Percentiles rank a stretch among this genome's conserved stretches.
Evolutionary conservation across 2,329 filamentous ascomycete species (phyloP).

Genomic region (Neonectria sp.): DNA sequence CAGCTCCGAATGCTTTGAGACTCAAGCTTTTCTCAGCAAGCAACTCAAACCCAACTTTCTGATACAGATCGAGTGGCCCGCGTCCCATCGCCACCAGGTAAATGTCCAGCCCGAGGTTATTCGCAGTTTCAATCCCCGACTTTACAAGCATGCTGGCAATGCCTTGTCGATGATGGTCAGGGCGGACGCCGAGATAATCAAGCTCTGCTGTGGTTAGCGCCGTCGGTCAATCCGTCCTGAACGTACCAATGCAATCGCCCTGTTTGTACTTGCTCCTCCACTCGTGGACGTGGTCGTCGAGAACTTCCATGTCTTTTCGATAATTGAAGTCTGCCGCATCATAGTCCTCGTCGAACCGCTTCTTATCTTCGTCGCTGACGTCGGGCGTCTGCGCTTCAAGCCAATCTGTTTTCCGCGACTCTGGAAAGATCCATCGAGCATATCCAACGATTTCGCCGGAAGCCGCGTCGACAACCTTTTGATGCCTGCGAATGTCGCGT

Average conservation of each 20-base stretch:
- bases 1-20: slow-evolving; percentile 16
- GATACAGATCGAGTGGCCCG: slow-evolving; percentile 32
- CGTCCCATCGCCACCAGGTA: slow-evolving; percentile 39
- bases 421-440: slow-evolving; percentile 35
- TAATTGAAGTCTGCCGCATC: slow-evolving; percentile 19
- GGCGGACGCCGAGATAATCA: slow-evolving; percentile 43
- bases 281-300: slow-evolving; percentile 30
- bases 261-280: slow-evolving; percentile 34
- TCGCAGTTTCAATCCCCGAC: slow-evolving; percentile 39
- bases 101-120: slow-evolving; percentile 35
- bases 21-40: slow-evolving; percentile 26
- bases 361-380: slow-evolving; percentile 17
- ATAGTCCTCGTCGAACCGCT: slow-evolving; percentile 5
- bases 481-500: slow-evolving; percentile 37
- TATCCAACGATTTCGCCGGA: slow-evolving; percentile 45
- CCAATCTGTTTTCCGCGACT: slow-evolving; percentile 26
- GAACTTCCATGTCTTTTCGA: slow-evolving; percentile 8
- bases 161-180: slow-evolving; percentile 39
- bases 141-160: slow-evolving; percentile 41
- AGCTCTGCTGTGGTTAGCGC: slow-evolving; percentile 30
- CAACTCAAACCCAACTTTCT: slow-evolving; percentile 38
- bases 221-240: rapidly evolving
- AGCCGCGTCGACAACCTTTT: slow-evolving; percentile 34
- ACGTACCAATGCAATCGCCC: slow-evolving; percentile 29
- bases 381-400: slow-evolving; percentile 35